Evolutionary conservation across 352 stramenopile genomes (phyloP).

Genomic region (Pythium aphanidermatum): DNA sequence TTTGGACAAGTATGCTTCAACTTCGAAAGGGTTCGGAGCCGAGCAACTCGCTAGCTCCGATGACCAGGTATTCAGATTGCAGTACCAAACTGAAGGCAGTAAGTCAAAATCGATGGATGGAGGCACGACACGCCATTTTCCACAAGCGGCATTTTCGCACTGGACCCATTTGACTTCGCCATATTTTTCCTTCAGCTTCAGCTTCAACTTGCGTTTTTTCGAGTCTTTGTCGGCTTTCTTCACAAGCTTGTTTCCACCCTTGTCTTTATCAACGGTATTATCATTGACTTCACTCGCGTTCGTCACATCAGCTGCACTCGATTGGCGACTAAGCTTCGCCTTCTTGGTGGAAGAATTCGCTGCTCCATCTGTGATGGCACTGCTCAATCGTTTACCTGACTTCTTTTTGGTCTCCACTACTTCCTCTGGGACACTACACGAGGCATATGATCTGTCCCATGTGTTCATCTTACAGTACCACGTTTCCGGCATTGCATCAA

Average conservation of each 20-base stretch:
- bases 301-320: background rate
- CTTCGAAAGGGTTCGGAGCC: constrained; percentile 61
- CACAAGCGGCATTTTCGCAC: constrained; percentile 90
- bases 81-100: constrained; percentile 89
- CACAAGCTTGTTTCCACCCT: constrained; percentile 8
- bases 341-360: constrained; percentile 9
- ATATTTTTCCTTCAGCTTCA: constrained; percentile 77
- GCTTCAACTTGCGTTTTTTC: constrained; percentile 74
- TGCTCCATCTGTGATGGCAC: constrained; percentile 1
- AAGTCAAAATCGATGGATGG: constrained; percentile 83
- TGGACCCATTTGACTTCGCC: constrained; percentile 92
- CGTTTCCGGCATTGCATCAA: constrained; percentile 88
- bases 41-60: constrained; percentile 65
- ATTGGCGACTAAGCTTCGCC: constrained; percentile 13
- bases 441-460: constrained; percentile 83
- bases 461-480: constrained; percentile 97
- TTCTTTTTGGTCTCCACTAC: constrained; percentile 34
- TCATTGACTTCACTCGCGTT: background rate
- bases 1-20: constrained; percentile 64
- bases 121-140: constrained; percentile 94
- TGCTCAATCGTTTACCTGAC: constrained; percentile 1
- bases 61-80: constrained; percentile 74
- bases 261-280: background rate
- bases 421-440: constrained; percentile 89
- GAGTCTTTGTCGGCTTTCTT: constrained; percentile 63